Evolutionary conservation across 2,329 filamentous ascomycete species (phyloP).

Genomic region (Trichoderma arundinaceum): DNA sequence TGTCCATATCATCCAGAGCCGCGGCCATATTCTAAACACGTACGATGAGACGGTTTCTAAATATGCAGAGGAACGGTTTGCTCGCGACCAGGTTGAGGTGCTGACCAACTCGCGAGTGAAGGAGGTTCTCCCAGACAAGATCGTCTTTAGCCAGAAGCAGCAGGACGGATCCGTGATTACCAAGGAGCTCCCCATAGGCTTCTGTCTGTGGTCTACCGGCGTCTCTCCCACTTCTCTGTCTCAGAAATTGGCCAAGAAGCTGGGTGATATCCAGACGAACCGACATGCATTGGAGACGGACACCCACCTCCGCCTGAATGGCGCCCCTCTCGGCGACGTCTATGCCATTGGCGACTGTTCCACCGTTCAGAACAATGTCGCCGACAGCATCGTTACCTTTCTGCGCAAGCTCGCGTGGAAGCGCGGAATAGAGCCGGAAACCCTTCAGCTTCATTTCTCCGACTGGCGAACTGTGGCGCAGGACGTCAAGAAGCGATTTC

Average conservation of each 20-base stretch:
- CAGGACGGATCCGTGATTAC: slow-evolving; percentile 75
- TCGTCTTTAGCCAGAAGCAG: slow-evolving; percentile 84
- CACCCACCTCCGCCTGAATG: slow-evolving; percentile 85
- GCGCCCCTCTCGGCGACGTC: slow-evolving; percentile 88
- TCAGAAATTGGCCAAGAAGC: slow-evolving; percentile 75
- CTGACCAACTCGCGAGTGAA: slow-evolving; percentile 92
- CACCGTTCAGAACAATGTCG: slow-evolving; percentile 96
- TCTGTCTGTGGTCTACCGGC: slow-evolving; percentile 97
- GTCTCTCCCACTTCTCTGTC: slow-evolving; percentile 85
- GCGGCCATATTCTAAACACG: slow-evolving; percentile 94
- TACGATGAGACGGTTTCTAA: slow-evolving; percentile 94
- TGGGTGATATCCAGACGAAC: slow-evolving; percentile 81
- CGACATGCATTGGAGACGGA: slow-evolving; percentile 93
- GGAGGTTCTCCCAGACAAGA: slow-evolving; percentile 82
- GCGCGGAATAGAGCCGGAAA: slow-evolving; percentile 86
- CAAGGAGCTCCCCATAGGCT: slow-evolving; percentile 94
- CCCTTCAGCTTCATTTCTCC: slow-evolving; percentile 80
- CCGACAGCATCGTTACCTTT: slow-evolving; percentile 88
- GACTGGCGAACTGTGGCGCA: slow-evolving; percentile 88
- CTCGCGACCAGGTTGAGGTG: slow-evolving; percentile 88
- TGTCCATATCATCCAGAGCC: slow-evolving; percentile 93
- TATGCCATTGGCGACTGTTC: slow-evolving; percentile 96
- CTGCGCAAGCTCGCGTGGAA: slow-evolving; percentile 90
- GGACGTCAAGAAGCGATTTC: slow-evolving; percentile 86
- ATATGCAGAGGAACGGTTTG: slow-evolving; percentile 90